phyloP scores from a whole-genome alignment of 2,329 filamentous ascomycete species.

The Hypoxylon sp. region DNA sequence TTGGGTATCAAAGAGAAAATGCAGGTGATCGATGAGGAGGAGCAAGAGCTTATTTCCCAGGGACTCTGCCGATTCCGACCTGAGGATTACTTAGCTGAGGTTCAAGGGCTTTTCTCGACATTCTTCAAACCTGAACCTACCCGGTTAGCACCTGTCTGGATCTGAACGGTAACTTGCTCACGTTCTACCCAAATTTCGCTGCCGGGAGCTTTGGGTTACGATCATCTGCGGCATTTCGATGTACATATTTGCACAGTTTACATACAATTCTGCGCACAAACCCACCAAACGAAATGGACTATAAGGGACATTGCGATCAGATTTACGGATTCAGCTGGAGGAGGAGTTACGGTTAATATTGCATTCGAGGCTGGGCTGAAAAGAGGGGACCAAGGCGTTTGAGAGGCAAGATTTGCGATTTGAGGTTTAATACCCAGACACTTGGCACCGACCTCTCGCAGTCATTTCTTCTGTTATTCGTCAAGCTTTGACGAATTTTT shows the following conservation, averaged over 20 bases:
- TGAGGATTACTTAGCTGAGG: slow-evolving; percentile 87
- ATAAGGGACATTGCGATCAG: slow-evolving; percentile 28
- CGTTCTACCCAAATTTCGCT: slow-evolving; percentile 20
- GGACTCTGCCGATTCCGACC: slow-evolving; percentile 82
- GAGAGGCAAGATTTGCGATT: slow-evolving; percentile 43
- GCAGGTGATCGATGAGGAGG: slow-evolving; percentile 79
- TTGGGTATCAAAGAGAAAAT: slow-evolving; percentile 75
- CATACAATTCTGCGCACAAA: slow-evolving; percentile 39
- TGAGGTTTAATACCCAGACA: slow-evolving; percentile 43
- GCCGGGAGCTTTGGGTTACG: slow-evolving; percentile 25
- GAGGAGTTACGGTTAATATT: slow-evolving; percentile 42
- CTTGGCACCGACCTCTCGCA: slow-evolving; percentile 32
- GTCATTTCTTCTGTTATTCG: slow-evolving; percentile 43
- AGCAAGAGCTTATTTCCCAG: slow-evolving; percentile 75
- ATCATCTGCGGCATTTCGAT: slow-evolving; percentile 50
- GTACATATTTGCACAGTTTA: slow-evolving; percentile 54
- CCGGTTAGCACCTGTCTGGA: slow-evolving; percentile 63
- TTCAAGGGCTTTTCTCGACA: slow-evolving; percentile 76
- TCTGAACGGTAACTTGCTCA: slow-evolving; percentile 54
- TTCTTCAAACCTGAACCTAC: slow-evolving; percentile 65
- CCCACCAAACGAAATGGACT: slow-evolving; percentile 20
- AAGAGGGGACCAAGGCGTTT: slow-evolving; percentile 43
- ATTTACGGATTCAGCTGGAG: slow-evolving; percentile 38
- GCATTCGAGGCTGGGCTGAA: slow-evolving; percentile 33
- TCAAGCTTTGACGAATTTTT: slow-evolving; percentile 19